Evolutionary conservation across 2,329 filamentous ascomycete species (phyloP), one percentile per base, ranked within the genome.

Genomic region (Talaromyces sp.): DNA sequence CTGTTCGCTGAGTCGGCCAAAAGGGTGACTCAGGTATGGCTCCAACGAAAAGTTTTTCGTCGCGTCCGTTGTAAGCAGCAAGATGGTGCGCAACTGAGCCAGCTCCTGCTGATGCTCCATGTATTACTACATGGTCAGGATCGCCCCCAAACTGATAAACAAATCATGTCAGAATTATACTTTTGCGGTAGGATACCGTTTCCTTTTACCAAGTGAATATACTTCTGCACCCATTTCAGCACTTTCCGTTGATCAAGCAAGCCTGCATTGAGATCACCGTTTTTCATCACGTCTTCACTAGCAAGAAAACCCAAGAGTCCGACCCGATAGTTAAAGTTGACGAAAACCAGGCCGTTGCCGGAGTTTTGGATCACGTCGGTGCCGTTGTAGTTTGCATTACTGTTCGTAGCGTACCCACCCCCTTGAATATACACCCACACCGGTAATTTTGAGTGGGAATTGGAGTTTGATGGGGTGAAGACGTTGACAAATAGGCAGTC

Each of bases 41-140:
- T 19, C 76, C 82, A 43, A 79, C 75, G 68, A 85, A 85, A 1
- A 83, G 70, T 35, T 70, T 66, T 38, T 78, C 75, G 57, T 81
- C 68, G 14, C 74, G 72, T 1, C 81, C 80, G 14, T 77, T 77
- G 61, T 82, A 79, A 0, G 82, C 80, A 0, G 79, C 71, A 2
- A 85, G 69, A 62, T 84, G 83, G 62, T 79, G 74, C 3, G 79
- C 77, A 0, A 87, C 83, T 12, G 83, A 84, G 2, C 82, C 84
- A 3, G 77, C 85, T 6, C 86, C 85, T 11, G 68, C 64, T 11
- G 67, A 69, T 46, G 71, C 64, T 1, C 70, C 69, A n/a, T 67
- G 66, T 2, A 68, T 60, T 9, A 66, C 62, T 6, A 72, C 65
- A 11, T 68, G 65, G 26, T 63, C 61, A 11, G 65, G 65, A 19